Evolutionary conservation across 371 early-diverging fungal species (phyloP), one percentile per base, ranked within the genome.

Genomic region (Synchytrium microbalum): DNA sequence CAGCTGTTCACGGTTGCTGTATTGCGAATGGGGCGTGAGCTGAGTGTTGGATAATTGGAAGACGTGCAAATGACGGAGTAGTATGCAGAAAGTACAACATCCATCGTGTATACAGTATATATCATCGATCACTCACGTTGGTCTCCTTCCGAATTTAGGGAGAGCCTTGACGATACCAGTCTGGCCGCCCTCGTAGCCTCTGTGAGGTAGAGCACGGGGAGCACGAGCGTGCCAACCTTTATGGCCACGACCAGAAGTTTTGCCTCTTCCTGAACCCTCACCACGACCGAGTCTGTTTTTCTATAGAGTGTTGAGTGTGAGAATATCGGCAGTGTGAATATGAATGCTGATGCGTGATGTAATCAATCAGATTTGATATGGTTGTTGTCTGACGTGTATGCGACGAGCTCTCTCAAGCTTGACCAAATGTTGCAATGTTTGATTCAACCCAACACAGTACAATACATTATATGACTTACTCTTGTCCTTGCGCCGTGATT

Each of bases 151-250:
- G 62, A 91, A 85, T 78, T 93, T 93, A 3, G 97, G 97, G 52
- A 92, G 79, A n/a, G 86, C 82, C 63, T 85, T 84, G 32, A 86
- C 79, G 54, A 95, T 64, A 52, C 93, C 91, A 13, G 91, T 91
- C 72, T 95, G 95, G 56, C 97, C 97, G 73, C 97, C 97, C 76
- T 94, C 93, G 72, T 92, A 96, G 32, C 88, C 92, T 2, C 88
- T 89, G 24, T 79, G 76, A 30, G 93, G 93, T 59, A 86, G 83
- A 38, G 86, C 79, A 62, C 88, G 89, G 66, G 90, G 86, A 1
- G 87, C 67, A 25, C 95, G 86, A 16, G 92, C 88, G 61, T 93
- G 90, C 73, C 87, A 93, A 67, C 97, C 97, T 74, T 95, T 95
- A 61, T 88, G 88, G 71, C 97, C 96, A 32, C 93, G 85, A 32